Evolutionary conservation across 2,329 filamentous ascomycete genomes (phyloP).

Genomic region (Didymella segeticola): DNA sequence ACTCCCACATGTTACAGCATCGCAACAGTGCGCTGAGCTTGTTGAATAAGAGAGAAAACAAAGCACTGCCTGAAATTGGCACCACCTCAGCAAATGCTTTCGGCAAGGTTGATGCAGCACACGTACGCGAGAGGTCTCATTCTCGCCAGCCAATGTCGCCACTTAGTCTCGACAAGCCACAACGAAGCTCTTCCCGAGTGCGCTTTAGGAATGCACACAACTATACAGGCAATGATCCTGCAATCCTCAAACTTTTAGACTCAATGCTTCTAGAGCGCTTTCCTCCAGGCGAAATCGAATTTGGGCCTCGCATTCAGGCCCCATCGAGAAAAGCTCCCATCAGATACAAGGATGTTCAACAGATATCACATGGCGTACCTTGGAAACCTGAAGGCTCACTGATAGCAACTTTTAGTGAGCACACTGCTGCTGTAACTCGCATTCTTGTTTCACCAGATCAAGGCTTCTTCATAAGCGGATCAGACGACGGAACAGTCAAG

Average conservation of each 20-base stretch:
- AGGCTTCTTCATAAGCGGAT: slow-evolving; percentile 90
- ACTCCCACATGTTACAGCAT: slow-evolving; percentile 51
- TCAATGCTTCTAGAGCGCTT: slow-evolving; percentile 78
- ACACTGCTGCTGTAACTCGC: slow-evolving; percentile 80
- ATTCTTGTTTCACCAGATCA: slow-evolving; percentile 88
- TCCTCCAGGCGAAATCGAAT: slow-evolving; percentile 65
- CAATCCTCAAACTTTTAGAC: slow-evolving; percentile 72
- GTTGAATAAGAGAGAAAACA: slow-evolving; percentile 64
- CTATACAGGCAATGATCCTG: slow-evolving; percentile 78
- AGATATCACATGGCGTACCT: slow-evolving; percentile 59
- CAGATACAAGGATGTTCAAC: slow-evolving; percentile 60
- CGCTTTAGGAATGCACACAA: slow-evolving; percentile 74
- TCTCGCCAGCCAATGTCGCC: slow-evolving; percentile 39
- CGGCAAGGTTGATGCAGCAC: slow-evolving; percentile 66
- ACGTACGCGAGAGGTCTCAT: slow-evolving; percentile 39
- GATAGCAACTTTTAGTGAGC: slow-evolving; percentile 88
- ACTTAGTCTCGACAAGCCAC: slow-evolving; percentile 41
- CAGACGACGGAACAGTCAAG: slow-evolving; percentile 88
- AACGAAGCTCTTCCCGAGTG: slow-evolving; percentile 43
- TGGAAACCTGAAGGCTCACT: slow-evolving; percentile 88
- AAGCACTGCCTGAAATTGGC: slow-evolving; percentile 69
- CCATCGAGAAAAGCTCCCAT: slow-evolving; percentile 63
- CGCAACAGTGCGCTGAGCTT: slow-evolving; percentile 66
- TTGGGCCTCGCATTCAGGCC: slow-evolving; percentile 82
- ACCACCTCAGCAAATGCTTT: slow-evolving; percentile 70